Evolutionary conservation across 768 basidiomycete species (phyloP).

Genomic region (Trametes cinnabarina): DNA sequence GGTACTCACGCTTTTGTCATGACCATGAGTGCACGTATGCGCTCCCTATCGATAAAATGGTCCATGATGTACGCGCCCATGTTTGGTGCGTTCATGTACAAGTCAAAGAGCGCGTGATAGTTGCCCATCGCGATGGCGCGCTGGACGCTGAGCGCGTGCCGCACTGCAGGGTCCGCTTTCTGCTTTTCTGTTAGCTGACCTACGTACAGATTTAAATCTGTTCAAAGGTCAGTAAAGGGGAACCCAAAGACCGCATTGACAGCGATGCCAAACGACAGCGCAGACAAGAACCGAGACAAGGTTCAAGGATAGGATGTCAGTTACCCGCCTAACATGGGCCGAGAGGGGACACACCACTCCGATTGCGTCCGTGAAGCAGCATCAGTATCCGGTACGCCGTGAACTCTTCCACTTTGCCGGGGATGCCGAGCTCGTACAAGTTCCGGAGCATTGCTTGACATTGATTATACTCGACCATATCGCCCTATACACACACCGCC

Average conservation of each 20-base stretch:
- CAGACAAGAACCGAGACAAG: not conserved
- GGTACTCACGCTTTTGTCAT: constrained; percentile 88
- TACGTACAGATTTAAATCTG: constrained; percentile 95
- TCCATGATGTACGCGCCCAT: constrained; percentile 99
- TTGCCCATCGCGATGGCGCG: constrained; percentile 89
- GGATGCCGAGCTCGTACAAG: constrained; percentile 91
- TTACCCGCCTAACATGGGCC: not conserved
- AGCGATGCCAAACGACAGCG: too few relatives aligned
- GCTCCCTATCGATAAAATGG: constrained; percentile 92
- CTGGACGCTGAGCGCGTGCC: constrained; percentile 88
- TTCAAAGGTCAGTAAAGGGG: not conserved
- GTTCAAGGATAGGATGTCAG: not conserved
- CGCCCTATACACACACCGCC: constrained; percentile 54
- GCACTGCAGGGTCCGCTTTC: constrained; percentile 75
- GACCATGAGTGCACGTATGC: constrained; percentile 79
- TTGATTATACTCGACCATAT: constrained; percentile 99
- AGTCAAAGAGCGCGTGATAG: constrained; percentile 87
- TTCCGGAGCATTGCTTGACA: constrained; percentile 89
- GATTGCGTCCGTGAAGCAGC: constrained; percentile 90
- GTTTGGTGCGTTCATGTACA: constrained; percentile 83
- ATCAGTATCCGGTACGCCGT: constrained; percentile 97
- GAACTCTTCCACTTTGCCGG: constrained; percentile 93
- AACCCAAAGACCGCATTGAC: not conserved
- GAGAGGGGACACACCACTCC: constrained; percentile 68
- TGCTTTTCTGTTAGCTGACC: constrained; percentile 95